Base-by-base conservation (phyloP, 495 filamentous ascomycete genomes). In the Aspergillus campestris region DNA sequence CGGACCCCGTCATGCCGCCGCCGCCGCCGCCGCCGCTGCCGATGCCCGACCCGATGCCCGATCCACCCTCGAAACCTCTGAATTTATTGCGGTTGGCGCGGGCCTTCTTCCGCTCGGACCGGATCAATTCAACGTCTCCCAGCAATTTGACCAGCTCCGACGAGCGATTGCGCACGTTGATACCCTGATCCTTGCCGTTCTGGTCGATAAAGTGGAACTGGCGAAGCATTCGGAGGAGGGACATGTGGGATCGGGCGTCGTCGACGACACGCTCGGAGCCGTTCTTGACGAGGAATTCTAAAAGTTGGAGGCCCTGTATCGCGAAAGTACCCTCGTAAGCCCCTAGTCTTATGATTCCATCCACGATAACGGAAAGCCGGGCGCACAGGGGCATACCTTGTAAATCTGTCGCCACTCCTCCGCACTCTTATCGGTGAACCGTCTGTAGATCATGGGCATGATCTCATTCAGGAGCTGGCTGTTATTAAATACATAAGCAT, bases 351-450 rank as follows among this genome's bases (percentile, higher is more conserved):
- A 24, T 24, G 2, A 24, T 4, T 4, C 4, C 18, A 24, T 24
- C 4, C 18, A 24, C 4, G n/a, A n/a, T n/a, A n/a, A n/a, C n/a
- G n/a, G n/a, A n/a, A n/a, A n/a, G n/a, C n/a, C n/a, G n/a, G n/a
- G n/a, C 18, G 18, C 4, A 24, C 18, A 24, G 2, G 3, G 14
- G 36, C 18, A 14, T 55, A 83, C 82, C 75, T 99, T 99, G 73
- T 97, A 99, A 49, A 97, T 99, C 63, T 99, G 92, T 50, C 94
- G 81, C 92, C 92, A 99, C 65, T 99, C 92, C 61, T 99, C 92
- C 36, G 94, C 89, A 13, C 87, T 76, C 70, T 99, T 99, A 61
- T 99, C 92, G 43, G 92, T 99, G 59, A 99, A 99, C 38, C 92
- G 84, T 59, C 94, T 94, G 73, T 99, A 99, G 54, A 99, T 95